Evolutionary conservation across 495 filamentous ascomycete genomes (phyloP), one percentile per base, ranked within the genome.

Genomic region (Aspergillus sparsus): DNA sequence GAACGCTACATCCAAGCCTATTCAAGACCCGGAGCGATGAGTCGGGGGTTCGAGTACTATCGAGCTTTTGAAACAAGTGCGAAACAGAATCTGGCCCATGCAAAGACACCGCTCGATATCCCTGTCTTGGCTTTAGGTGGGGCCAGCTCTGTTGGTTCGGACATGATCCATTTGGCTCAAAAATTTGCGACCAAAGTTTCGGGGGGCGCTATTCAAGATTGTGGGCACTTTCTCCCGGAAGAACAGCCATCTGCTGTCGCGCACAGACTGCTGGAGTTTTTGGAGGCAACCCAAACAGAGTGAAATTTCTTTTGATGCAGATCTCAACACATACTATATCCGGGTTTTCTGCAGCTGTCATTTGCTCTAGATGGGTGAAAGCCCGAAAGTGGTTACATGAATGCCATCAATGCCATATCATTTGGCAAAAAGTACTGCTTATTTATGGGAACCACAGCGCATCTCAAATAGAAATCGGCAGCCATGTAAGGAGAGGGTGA

Each of bases 31-130:
- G 68, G 62, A 11, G 68, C 65, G 13, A 70, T 70, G 68, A 70
- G 68, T 59, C 68, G 65, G 15, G 68, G 65, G 12, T 70, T 70
- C 42, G 68, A 70, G 63, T 70, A 67, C 53, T 70, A 70, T 61
- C 62, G 68, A n/a, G 65, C 68, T 27, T 65, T 55, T 58, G 62
- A 58, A 53, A 56, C 50, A n/a, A 70, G 68, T 45, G 50, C 68
- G 42, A 63, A 62, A n/a, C 65, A 70, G 58, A 70, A 70, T 53
- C 8, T 65, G 39, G 60, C 66, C 36, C 64, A 47, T 58, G 62
- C 64, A 11, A 66, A 66, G 46, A 64, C 53, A 27, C 61, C 64
- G 5, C 65, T 70, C 7, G 51, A 67, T 42, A 53, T 70, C 6
- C 68, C 65, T 45, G 62, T 66, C 35, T 57, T 70, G 47, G 68